These are phyloP conservation scores for Trifolium subterraneum DNA, from an alignment of 306 rosid species.

Conservation along the genomic window DNA sequence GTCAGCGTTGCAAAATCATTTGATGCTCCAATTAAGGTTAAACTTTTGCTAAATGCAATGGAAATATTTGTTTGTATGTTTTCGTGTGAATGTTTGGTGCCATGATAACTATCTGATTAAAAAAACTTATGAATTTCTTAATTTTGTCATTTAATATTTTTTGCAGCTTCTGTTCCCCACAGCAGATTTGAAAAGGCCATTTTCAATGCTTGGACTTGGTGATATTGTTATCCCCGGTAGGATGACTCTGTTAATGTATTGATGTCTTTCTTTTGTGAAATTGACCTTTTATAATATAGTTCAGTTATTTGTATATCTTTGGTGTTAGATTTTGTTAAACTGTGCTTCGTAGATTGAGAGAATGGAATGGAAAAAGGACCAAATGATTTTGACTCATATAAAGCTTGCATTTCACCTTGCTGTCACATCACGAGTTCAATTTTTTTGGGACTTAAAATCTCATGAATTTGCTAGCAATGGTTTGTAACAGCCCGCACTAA, in stretches of 20 bases:
- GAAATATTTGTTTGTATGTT: conserved; percentile 19
- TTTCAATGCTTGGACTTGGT: conserved; percentile 99
- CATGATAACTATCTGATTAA: conserved; percentile 13
- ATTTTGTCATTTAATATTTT: conserved; percentile 35
- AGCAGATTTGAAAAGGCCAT: conserved; percentile 80
- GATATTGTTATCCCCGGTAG: conserved; percentile 98
- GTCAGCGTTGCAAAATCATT: conserved; percentile 99
- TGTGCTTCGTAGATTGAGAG: conserved; percentile 26
- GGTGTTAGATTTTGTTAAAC: conserved; percentile 7
- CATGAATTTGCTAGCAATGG: background rate
- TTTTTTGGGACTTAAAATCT: background rate
- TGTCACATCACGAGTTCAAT: background rate
- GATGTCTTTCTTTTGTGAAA: background rate
- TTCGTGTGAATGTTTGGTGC: background rate
- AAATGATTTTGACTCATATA: conserved; percentile 7
- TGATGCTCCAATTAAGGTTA: conserved; percentile 98
- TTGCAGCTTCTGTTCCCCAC: conserved; percentile 97
- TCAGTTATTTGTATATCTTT: conserved; percentile 24
- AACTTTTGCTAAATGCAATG: conserved; percentile 39
- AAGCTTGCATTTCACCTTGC: conserved; percentile 26
- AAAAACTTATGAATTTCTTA: conserved; percentile 10
- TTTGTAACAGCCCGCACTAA: background rate
- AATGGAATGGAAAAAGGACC: background rate
- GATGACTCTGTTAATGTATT: conserved; percentile 32
- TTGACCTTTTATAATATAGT: conserved; percentile 15